Evolutionary conservation across 768 basidiomycete genomes (phyloP), one percentile per base, ranked within the genome.

Genomic region (Tylopilus balloui): DNA sequence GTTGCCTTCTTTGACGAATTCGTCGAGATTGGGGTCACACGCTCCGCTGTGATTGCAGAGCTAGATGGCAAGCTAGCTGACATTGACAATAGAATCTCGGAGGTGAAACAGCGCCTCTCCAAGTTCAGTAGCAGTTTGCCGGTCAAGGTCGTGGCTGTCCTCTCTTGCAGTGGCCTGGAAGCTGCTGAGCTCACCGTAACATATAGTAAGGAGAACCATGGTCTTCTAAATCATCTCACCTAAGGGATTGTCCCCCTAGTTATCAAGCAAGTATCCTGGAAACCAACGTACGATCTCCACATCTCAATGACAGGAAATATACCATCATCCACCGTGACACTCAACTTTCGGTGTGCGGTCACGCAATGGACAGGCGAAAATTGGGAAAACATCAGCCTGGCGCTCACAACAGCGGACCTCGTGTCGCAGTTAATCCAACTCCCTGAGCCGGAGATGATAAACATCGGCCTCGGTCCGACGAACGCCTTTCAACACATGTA

Each of bases 271-370:
- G 58, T 63, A 24, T 38, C 42, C 0, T 63, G 62, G 61, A 49
- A 49, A 7, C 58, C 61, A 11, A n/a, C 38, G 7, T 62, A 62
- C 28, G 58, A 62, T 31, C 34, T 61, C 2, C 53, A 54, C 15
- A 20, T 62, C 27, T 3, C 44, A 4, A 54, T 57, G 43, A 6
- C 17, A 10, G 53, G 40, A 32, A 35, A 48, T 27, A 37, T 27
- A 3, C 63, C 62, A 5, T 52, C 58, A 3, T 34, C 53, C 12
- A 52, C 48, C 2, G 53, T 57, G 32, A 38, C 5, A 24, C 54
- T 69, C 15, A 50, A 67, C 47, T 67, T 67, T 45, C 60, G 63
- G 10, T 66, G 69, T 12, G 45, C 45, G 25, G 59, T 69, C 20
- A 52, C 39, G 2, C 69, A 69, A 28, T 45, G 43, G 27, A 68